Base-by-base conservation (phyloP, 2,329 filamentous ascomycete species). In the Lasiodiplodia gonubiensis region DNA sequence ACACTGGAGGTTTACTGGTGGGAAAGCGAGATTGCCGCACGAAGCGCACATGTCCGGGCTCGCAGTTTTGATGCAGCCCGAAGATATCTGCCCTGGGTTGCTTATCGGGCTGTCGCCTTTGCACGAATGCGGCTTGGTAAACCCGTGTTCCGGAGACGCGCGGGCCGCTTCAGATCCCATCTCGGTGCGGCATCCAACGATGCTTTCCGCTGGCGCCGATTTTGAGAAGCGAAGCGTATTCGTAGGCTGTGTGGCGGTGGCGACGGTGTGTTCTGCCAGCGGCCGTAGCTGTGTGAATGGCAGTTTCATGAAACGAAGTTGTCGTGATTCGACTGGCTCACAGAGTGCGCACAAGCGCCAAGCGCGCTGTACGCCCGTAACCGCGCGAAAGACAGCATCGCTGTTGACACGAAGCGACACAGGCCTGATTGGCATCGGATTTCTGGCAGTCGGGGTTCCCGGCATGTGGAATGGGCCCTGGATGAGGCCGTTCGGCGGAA, bases 231-330 rank as follows among this genome's bases (percentile, higher is more conserved):
- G 21, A 42, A 27, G n/a, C 33, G 11, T 25, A 12, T 37, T 42
- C 35, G 21, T 25, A 25, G 59, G 46, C 46, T 37, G 59, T 51
- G 59, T 30, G 23, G 16, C 46, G 10, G 46, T 37, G 39, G 59
- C 27, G 21, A 33, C 25, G 39, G 23, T 39, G n/a, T 48, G 55
- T 23, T 42, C 27, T 60, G 55, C 25, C 30, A 25, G 35, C 27
- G 8, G 42, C 37, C 23, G 37, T 49, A 61, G 57, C 57, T 35
- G 42, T 37, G 57, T 63, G 59, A 10, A n/a, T 33, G 30, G 30
- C 7, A 33, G 59, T 63, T 63, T 52, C 59, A 63, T 63, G 30
- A 63, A 51, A 63, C 59, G 59, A 63, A 37, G 3, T 37, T 10
- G 27, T 30, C 18, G 46, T n/a, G 16, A 27, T 27, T 35, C 21